phyloP scores from a whole-genome alignment of 1,284 basidiomycete genomes.

The Ganoderma sinense region DNA sequence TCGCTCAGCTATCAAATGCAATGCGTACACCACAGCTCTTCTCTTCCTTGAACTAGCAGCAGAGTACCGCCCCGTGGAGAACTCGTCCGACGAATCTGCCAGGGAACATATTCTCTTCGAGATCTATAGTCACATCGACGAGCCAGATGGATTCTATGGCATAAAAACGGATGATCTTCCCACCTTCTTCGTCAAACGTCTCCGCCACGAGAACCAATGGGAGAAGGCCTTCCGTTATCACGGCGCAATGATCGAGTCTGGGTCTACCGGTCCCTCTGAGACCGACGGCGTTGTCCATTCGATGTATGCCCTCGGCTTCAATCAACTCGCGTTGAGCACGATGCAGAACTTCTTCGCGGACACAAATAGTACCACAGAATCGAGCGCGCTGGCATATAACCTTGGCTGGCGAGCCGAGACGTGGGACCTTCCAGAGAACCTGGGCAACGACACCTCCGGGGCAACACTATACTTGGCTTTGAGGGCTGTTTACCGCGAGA shows the following conservation, averaged over 20 bases:
- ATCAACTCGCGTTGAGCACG: conserved; percentile 77
- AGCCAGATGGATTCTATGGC: conserved; percentile 98
- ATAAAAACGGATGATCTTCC: conserved; percentile 82
- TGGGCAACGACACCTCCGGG: conserved; percentile 53
- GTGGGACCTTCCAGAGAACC: conserved; percentile 88
- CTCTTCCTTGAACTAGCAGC: conserved; percentile 88
- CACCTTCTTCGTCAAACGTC: conserved; percentile 81
- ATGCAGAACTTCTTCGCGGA: conserved; percentile 53
- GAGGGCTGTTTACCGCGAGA: conserved; percentile 78
- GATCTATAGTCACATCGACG: conserved; percentile 94
- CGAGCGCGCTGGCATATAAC: conserved; percentile 71
- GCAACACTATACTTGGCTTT: conserved; percentile 81
- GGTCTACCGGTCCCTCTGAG: conserved; percentile 47
- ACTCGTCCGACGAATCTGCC: conserved; percentile 38
- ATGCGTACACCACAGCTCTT: conserved; percentile 88
- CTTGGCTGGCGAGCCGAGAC: conserved; percentile 91
- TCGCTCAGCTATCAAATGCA: conserved; percentile 77
- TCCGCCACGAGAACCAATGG: conserved; percentile 94
- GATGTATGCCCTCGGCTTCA: conserved; percentile 89
- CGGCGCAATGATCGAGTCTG: conserved; percentile 82
- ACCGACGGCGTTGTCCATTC: conserved; percentile 72
- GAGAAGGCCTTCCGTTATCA: conserved; percentile 91
- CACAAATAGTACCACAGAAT: conserved; percentile 42
- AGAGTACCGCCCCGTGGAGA: conserved; percentile 52
- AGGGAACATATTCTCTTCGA: conserved; percentile 82